Conservation (phyloP, 306 rosid species). For the Ziziphus jujuba region DNA sequence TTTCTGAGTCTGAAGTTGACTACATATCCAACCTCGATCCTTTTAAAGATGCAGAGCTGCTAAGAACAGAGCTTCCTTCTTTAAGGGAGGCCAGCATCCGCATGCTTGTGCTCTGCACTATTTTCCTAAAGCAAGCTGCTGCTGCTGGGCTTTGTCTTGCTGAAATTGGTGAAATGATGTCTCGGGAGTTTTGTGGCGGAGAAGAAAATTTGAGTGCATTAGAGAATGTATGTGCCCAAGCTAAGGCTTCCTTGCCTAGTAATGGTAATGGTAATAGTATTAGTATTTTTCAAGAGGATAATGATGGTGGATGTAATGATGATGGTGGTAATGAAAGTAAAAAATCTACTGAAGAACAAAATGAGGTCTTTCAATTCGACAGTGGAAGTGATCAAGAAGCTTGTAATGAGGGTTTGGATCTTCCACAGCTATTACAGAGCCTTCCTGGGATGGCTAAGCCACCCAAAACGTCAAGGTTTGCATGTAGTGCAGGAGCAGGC, state of each 20-base stretch:
- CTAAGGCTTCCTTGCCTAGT: slow-evolving; percentile 42
- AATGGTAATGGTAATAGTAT: not conserved
- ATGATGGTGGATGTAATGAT: no score
- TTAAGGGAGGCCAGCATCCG: slow-evolving; percentile 72
- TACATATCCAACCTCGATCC: slow-evolving; percentile 80
- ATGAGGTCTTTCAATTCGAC: slow-evolving; percentile 29
- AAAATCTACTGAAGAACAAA: slow-evolving; percentile 21
- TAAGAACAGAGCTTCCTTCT: slow-evolving; percentile 57
- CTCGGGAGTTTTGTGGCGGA: slow-evolving; percentile 51
- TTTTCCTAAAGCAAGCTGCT: slow-evolving; percentile 70
- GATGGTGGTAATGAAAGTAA: slow-evolving; percentile 8
- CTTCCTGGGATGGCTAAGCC: slow-evolving; percentile 22
- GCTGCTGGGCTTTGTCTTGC: slow-evolving; percentile 69
- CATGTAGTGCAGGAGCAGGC: slow-evolving; percentile 25
- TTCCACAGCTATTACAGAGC: slow-evolving; percentile 27
- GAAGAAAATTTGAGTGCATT: slow-evolving; percentile 52
- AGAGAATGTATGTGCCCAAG: slow-evolving; percentile 59
- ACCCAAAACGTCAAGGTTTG: slow-evolving; percentile 26
- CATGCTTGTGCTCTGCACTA: slow-evolving; percentile 76
- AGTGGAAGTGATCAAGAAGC: slow-evolving; percentile 14
- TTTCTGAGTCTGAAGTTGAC: slow-evolving; percentile 66
- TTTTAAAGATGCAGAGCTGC: slow-evolving; percentile 65
- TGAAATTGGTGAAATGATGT: slow-evolving; percentile 82
- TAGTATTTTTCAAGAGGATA: no score
- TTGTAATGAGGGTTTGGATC: slow-evolving; percentile 20